These are phyloP conservation scores for Copromyces sp. DNA, from an alignment of 495 filamentous ascomycete species.

Conservation along the genomic window DNA sequence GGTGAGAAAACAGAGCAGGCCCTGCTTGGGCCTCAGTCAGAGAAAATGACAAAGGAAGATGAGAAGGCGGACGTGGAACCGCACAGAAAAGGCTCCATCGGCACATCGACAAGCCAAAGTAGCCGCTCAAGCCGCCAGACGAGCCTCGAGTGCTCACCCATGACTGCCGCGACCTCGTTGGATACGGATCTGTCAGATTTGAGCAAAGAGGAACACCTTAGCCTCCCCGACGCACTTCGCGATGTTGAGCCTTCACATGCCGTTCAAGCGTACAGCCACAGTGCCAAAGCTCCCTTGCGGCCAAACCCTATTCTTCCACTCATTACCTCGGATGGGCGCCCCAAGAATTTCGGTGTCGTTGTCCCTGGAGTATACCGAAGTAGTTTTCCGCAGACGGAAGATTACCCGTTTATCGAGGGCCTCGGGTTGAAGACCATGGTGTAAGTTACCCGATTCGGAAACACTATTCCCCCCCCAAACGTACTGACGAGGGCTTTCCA, in stretches of 20 bases:
- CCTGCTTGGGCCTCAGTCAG: neutral
- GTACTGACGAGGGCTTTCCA: conserved; percentile 23
- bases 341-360: conserved; percentile 58
- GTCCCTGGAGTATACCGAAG: conserved; percentile 64
- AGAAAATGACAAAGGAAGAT: neutral
- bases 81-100: conserved; percentile 6
- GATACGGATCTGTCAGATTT: neutral
- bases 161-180: neutral
- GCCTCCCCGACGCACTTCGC: neutral
- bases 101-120: conserved; percentile 7
- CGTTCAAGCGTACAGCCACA: neutral
- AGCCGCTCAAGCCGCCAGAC: conserved; percentile 11
- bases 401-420: conserved; percentile 52
- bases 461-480: neutral
- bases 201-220: neutral
- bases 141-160: conserved; percentile 11
- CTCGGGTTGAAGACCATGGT: conserved; percentile 66
- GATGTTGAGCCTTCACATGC: conserved; percentile 1
- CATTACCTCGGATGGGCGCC: conserved; percentile 26
- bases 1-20: conserved; percentile 14
- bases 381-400: conserved; percentile 54
- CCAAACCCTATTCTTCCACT: neutral
- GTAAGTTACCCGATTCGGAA: conserved; percentile 32
- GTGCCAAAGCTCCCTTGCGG: neutral
- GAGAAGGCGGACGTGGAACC: conserved; percentile 1